Conservation (phyloP, 2,329 filamentous ascomycete species). For the Scedosporium dehoogii region DNA sequence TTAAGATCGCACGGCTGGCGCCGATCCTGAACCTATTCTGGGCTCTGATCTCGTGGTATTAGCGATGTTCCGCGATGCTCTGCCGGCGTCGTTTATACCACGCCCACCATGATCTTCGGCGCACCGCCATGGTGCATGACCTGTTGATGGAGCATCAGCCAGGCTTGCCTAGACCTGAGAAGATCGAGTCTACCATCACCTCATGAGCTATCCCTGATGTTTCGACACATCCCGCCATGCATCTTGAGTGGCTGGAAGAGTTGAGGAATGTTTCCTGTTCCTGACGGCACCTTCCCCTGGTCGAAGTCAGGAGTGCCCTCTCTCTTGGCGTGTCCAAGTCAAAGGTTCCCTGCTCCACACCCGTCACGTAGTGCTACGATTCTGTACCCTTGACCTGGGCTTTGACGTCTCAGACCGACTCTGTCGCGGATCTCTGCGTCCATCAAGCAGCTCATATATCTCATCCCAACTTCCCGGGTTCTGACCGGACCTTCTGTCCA, state of each 20-base stretch:
- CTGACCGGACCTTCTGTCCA: not conserved
- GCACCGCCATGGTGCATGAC: constrained; percentile 3
- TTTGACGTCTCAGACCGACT: constrained; percentile 3
- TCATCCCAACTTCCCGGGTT: constrained; percentile 5
- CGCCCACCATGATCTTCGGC: constrained; percentile 3
- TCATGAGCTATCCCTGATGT: not conserved
- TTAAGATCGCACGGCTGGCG: not conserved
- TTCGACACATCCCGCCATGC: not conserved
- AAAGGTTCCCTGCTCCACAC: not conserved
- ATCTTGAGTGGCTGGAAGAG: not conserved
- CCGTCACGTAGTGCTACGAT: not conserved
- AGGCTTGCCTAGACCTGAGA: constrained; percentile 1
- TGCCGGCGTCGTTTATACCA: not conserved
- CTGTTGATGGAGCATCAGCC: constrained; percentile 2
- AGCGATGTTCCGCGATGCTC: not conserved
- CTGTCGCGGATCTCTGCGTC: constrained; percentile 7
- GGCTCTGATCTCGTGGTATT: not conserved
- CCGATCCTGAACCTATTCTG: not conserved
- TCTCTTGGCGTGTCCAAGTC: constrained; percentile 2
- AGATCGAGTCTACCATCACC: not conserved
- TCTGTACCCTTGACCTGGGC: not conserved
- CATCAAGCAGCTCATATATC: constrained; percentile 7
- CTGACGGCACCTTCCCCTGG: not conserved
- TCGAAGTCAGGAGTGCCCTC: not conserved
- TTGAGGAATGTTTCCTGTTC: constrained; percentile 3